Percentiles rank a stretch among this genome's conserved stretches.
Conservation (phyloP, 306 rosid genomes). For the barrel medic (Medicago truncatula) region DNA sequence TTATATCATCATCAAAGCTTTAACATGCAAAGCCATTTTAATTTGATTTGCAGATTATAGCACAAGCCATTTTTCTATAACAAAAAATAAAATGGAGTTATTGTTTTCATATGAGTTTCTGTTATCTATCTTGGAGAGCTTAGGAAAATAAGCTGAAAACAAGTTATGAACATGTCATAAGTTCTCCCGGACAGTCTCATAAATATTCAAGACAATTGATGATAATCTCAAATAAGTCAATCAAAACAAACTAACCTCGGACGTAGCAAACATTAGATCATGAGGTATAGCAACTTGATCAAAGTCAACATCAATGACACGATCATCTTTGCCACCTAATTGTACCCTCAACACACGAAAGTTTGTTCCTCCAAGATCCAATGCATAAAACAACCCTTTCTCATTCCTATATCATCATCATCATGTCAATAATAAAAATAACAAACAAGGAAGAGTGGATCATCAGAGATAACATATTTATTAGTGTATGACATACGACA, state of each 20-base stretch:
- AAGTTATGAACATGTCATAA: too few relatives aligned
- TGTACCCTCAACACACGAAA: slow-evolving; percentile 89
- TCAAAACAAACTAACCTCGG: slow-evolving; percentile 53
- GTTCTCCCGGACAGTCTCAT: too few relatives aligned
- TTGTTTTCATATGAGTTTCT: too few relatives aligned
- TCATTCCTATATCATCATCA: slow-evolving; percentile 61
- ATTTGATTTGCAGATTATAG: too few relatives aligned
- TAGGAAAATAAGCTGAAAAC: neutral
- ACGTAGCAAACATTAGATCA: slow-evolving; percentile 74
- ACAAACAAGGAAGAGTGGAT: too few relatives aligned
- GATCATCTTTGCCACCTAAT: slow-evolving; percentile 78
- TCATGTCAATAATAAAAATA: too few relatives aligned
- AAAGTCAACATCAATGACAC: slow-evolving; percentile 75
- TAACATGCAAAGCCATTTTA: neutral
- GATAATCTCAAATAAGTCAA: too few relatives aligned
- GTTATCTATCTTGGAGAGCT: too few relatives aligned
- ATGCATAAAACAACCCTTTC: slow-evolving; percentile 85
- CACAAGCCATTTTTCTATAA: too few relatives aligned
- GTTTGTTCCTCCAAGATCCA: slow-evolving; percentile 97
- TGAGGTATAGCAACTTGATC: slow-evolving; percentile 84
- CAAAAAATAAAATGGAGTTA: too few relatives aligned
- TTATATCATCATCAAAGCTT: neutral
- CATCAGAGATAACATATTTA: too few relatives aligned
- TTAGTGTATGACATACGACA: neutral
- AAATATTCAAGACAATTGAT: too few relatives aligned